A percentile compares a stretch with the other conserved stretches of the same genome.
Evolutionary conservation across 2,329 filamentous ascomycete genomes (phyloP).

Genomic region (Trichoderma guizhouense): DNA sequence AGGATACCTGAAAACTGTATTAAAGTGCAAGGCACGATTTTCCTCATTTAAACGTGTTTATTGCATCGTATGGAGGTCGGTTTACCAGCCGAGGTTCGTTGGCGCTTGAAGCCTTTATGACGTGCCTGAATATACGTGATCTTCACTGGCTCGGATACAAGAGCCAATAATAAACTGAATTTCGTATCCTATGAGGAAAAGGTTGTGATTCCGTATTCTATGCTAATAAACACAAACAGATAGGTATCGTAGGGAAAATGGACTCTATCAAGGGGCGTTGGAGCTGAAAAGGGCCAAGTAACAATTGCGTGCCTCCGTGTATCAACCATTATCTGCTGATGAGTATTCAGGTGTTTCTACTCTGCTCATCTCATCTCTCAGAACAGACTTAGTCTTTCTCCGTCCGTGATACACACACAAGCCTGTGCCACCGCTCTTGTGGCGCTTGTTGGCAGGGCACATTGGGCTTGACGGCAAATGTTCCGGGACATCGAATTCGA

Average conservation of each 20-base stretch:
- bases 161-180: not conserved
- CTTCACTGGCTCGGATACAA: not conserved
- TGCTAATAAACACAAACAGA: not conserved
- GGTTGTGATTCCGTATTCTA: not conserved
- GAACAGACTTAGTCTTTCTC: slow-evolving; percentile 22
- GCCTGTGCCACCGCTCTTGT: slow-evolving; percentile 43
- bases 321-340: not conserved
- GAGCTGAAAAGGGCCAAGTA: not conserved
- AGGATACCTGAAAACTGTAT: no score
- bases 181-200: not conserved
- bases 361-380: slow-evolving; percentile 29
- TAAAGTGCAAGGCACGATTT: no score
- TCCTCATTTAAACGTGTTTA: no score
- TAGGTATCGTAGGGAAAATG: not conserved
- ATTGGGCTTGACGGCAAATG: slow-evolving; percentile 50
- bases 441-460: slow-evolving; percentile 47
- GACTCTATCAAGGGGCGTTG: not conserved
- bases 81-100: no score
- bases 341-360: not conserved
- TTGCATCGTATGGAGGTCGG: no score
- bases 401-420: slow-evolving; percentile 51
- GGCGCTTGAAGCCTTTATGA: no score
- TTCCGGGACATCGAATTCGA: slow-evolving; percentile 50
- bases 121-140: no score
- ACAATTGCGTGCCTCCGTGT: not conserved